Evolutionary conservation across 225 moss, liverwort and hornwort genomes (phyloP).

Genomic region (Asterella californica): DNA sequence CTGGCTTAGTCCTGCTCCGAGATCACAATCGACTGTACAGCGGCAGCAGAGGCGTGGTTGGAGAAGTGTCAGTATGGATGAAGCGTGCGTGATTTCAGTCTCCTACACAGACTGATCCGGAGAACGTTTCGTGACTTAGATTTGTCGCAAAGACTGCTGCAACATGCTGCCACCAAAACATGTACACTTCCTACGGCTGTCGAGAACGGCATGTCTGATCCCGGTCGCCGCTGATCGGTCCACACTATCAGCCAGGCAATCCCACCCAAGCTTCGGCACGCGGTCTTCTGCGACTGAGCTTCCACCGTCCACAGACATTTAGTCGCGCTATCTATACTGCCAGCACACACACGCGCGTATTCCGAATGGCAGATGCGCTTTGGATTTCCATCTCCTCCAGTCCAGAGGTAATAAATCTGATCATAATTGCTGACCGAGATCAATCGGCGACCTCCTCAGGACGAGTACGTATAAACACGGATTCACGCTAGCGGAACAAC

Average conservation of each 20-base stretch:
- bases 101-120: neutral
- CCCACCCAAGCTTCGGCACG: neutral
- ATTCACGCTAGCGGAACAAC: neutral
- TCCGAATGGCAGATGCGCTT: neutral
- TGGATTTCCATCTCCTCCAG: neutral
- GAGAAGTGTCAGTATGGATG: neutral
- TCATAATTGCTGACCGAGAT: neutral
- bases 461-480: too few species aligned
- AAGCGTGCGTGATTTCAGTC: neutral
- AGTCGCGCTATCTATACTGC: neutral
- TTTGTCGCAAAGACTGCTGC: neutral
- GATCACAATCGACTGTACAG: neutral
- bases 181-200: neutral
- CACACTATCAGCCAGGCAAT: slow-evolving; percentile 6
- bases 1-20: neutral
- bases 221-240: slow-evolving; percentile 7
- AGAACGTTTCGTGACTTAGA: neutral
- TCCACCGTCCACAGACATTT: neutral
- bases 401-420: neutral
- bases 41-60: neutral
- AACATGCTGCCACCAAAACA: neutral
- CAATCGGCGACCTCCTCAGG: neutral
- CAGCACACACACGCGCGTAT: neutral
- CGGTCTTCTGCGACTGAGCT: slow-evolving; percentile 1
- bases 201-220: neutral